Conservation (phyloP, 2,329 filamentous ascomycete genomes). For the Talaromyces piceae region DNA sequence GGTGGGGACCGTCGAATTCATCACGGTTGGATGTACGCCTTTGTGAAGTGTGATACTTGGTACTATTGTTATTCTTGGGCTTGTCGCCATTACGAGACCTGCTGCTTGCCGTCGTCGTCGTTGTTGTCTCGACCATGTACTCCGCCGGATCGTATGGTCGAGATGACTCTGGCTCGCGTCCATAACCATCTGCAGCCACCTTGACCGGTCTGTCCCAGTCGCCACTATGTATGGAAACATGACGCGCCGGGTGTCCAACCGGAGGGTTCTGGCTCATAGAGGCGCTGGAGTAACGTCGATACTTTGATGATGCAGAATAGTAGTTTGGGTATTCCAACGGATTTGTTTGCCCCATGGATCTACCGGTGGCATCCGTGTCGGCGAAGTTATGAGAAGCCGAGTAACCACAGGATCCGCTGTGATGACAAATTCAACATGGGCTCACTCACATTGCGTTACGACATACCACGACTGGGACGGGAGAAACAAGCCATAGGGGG, state of each 20-base stretch:
- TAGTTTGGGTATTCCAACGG: conserved; percentile 25
- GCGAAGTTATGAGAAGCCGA: conserved; percentile 21
- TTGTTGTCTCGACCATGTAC: conserved; percentile 31
- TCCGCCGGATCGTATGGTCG: conserved; percentile 27
- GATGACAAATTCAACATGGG: conserved; percentile 9
- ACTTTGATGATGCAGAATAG: conserved; percentile 21
- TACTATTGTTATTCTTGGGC: conserved; percentile 18
- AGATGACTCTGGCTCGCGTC: conserved; percentile 26
- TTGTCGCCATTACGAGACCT: conserved; percentile 26
- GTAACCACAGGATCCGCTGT: conserved; percentile 26
- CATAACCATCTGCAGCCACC: conserved; percentile 23
- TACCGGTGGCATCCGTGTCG: conserved; percentile 18
- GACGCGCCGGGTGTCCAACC: conserved; percentile 22
- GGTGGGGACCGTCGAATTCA: conserved; percentile 82
- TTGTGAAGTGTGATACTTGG: conserved; percentile 43
- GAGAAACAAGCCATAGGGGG: background rate
- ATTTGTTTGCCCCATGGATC: conserved; percentile 14
- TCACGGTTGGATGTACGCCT: conserved; percentile 72
- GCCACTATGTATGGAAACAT: conserved; percentile 23
- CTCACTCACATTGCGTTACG: conserved; percentile 14
- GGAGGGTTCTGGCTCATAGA: conserved; percentile 27
- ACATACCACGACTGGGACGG: background rate
- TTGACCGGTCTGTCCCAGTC: conserved; percentile 28
- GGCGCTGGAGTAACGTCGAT: conserved; percentile 23
- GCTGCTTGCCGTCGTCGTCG: too few relatives aligned